Percentiles rank a stretch among this genome's conserved stretches.
These are phyloP conservation scores for Alternaria solani DNA, from an alignment of 2,329 filamentous ascomycete genomes.

Conservation along the genomic window DNA sequence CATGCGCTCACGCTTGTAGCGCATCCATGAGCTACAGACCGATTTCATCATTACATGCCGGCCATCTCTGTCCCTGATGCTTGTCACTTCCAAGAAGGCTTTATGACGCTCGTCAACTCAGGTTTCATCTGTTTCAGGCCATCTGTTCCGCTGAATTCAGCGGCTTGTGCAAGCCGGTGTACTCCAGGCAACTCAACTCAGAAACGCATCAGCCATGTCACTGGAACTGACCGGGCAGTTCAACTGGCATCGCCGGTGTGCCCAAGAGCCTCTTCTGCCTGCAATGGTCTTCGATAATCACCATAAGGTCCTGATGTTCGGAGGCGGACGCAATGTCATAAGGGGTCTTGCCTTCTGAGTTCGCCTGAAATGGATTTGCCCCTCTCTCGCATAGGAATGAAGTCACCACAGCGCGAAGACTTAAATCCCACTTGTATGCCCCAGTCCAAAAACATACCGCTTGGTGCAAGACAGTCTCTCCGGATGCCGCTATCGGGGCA, in stretches of 20 bases:
- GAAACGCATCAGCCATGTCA: neutral
- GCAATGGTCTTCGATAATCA: slow-evolving; percentile 17
- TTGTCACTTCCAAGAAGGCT: neutral
- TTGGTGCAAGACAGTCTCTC: slow-evolving; percentile 31
- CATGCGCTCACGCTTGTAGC: neutral
- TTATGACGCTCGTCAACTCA: neutral
- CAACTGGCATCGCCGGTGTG: slow-evolving; percentile 19
- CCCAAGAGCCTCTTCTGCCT: slow-evolving; percentile 19
- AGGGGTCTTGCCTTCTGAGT: slow-evolving; percentile 30
- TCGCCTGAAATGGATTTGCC: slow-evolving; percentile 22
- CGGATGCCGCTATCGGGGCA: slow-evolving; percentile 19
- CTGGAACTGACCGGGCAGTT: slow-evolving; percentile 11
- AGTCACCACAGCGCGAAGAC: slow-evolving; percentile 23
- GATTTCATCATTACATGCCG: slow-evolving; percentile 5
- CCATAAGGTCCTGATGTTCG: slow-evolving; percentile 27
- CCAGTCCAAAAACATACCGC: slow-evolving; percentile 36
- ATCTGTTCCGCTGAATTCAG: neutral
- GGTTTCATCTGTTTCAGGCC: neutral
- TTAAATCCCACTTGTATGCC: slow-evolving; percentile 30
- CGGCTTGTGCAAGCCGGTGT: neutral
- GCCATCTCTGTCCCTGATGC: neutral
- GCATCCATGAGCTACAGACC: neutral
- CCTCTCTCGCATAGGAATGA: slow-evolving; percentile 26
- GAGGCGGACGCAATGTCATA: slow-evolving; percentile 27
- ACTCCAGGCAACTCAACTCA: neutral